A percentile compares a stretch with the other conserved stretches of the same genome.
phyloP scores from a whole-genome alignment of 768 basidiomycete species.

The Kwoniella dendrophila region DNA sequence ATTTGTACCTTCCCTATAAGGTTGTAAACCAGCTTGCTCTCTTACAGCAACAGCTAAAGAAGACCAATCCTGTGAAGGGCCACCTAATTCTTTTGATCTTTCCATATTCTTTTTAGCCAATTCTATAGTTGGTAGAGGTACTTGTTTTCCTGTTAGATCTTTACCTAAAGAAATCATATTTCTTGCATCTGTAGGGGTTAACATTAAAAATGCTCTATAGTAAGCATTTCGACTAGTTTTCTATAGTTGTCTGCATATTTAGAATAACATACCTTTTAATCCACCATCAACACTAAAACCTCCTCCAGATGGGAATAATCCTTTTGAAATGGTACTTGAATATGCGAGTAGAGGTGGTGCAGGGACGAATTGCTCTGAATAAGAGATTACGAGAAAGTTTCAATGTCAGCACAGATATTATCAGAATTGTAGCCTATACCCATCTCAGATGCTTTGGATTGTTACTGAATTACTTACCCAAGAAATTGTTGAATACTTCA shows the following conservation, averaged over 20 bases:
- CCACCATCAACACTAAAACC: constrained; percentile 35
- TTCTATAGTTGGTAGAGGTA: constrained; percentile 23
- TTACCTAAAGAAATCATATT: constrained; percentile 31
- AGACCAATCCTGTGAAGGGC: constrained; percentile 24
- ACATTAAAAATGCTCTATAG: no score
- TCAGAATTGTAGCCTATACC: no score
- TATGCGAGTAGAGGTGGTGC: constrained; percentile 31
- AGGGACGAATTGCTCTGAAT: constrained; percentile 26
- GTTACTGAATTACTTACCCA: constrained; percentile 20
- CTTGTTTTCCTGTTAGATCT: constrained; percentile 17
- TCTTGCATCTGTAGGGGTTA: constrained; percentile 36
- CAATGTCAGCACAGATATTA: no score
- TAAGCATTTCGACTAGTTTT: no score
- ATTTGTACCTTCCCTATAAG: constrained; percentile 27
- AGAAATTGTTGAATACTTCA: constrained; percentile 22
- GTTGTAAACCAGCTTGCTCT: constrained; percentile 17
- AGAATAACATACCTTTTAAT: constrained; percentile 31
- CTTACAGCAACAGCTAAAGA: constrained; percentile 14
- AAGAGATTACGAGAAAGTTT: background rate
- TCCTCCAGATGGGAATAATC: constrained; percentile 16
- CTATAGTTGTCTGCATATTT: no score
- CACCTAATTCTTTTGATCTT: constrained; percentile 22
- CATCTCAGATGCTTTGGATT: background rate
- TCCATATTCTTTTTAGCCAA: constrained; percentile 18
- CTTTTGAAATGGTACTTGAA: constrained; percentile 34